Evolutionary conservation across 2,329 filamentous ascomycete species (phyloP).

Genomic region (Epichloe baconii): DNA sequence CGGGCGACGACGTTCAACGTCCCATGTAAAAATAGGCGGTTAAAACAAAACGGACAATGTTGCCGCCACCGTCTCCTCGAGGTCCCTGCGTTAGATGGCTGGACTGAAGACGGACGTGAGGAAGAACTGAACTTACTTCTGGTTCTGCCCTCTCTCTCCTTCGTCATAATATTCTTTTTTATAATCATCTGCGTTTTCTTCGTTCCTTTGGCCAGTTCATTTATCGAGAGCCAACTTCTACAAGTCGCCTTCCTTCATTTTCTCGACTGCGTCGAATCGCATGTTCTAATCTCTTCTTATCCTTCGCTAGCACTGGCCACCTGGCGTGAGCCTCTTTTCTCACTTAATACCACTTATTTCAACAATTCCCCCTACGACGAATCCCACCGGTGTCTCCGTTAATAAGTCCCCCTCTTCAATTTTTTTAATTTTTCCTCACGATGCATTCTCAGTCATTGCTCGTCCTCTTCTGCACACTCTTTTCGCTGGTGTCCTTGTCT

Average conservation of each 20-base stretch:
- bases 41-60: too few species aligned
- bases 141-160: neutral
- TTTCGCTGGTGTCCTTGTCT: conserved; percentile 34
- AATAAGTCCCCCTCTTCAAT: too few species aligned
- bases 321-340: neutral
- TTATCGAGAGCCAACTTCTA: neutral
- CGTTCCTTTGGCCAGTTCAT: neutral
- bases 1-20: too few species aligned
- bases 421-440: neutral
- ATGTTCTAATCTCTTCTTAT: neutral
- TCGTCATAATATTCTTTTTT: neutral
- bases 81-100: too few species aligned
- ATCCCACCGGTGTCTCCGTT: too few species aligned
- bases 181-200: neutral
- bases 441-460: conserved; percentile 10
- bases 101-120: too few species aligned
- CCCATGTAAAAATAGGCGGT: too few species aligned
- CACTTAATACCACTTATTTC: neutral
- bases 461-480: conserved; percentile 27
- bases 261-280: neutral
- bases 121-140: too few species aligned
- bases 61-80: too few species aligned
- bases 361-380: neutral
- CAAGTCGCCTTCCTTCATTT: too few species aligned
- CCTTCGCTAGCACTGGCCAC: neutral